Evolutionary conservation across 2,329 filamentous ascomycete species (phyloP).

Genomic region (Mycosphaerella sp.): DNA sequence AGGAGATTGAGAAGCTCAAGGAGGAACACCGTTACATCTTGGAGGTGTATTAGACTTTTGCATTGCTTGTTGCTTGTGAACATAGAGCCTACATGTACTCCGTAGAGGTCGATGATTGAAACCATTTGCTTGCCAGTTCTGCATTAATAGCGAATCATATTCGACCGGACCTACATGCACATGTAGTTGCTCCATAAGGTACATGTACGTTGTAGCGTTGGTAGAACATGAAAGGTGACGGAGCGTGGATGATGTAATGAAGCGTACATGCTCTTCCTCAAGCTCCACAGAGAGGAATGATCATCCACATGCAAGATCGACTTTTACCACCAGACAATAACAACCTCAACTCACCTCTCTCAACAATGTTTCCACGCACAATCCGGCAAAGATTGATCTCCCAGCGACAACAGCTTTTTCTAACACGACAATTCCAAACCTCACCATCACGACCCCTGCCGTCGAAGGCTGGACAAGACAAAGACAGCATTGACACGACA

Average conservation of each 20-base stretch:
- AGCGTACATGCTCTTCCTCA: background rate
- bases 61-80: background rate
- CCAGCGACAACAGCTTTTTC: constrained; percentile 1
- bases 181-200: background rate
- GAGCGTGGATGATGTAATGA: background rate
- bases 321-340: background rate
- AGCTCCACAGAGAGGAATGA: background rate
- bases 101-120: background rate
- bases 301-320: background rate
- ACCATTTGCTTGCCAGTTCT: background rate
- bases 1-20: constrained; percentile 96
- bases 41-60: constrained; percentile 69
- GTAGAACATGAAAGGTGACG: no score
- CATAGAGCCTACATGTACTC: background rate
- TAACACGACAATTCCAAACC: constrained; percentile 18
- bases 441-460: constrained; percentile 27
- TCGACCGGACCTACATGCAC: background rate
- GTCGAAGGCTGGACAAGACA: constrained; percentile 43
- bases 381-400: constrained; percentile 11
- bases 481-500: constrained; percentile 58
- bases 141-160: background rate
- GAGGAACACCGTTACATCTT: constrained; percentile 90
- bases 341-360: no score
- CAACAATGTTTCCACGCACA: constrained; percentile 15
- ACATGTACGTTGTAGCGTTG: no score